phyloP scores from a whole-genome alignment of 805 yeast genomes.

The Lachancea thermotolerans region DNA sequence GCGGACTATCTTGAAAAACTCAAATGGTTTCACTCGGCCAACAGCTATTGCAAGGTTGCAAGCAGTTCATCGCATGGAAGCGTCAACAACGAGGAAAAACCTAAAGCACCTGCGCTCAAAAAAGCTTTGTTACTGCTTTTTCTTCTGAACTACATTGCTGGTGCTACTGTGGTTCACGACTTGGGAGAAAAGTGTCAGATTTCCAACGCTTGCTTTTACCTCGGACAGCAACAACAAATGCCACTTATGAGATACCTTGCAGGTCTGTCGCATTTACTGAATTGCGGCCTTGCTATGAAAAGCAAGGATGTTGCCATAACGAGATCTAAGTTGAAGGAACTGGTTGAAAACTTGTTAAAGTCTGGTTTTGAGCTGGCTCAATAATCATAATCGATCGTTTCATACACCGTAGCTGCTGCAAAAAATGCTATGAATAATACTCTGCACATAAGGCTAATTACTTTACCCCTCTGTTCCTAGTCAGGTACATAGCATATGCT shows the following conservation, averaged over 20 bases:
- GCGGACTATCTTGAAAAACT: slow-evolving; percentile 17
- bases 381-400: not conserved
- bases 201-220: slow-evolving; percentile 25
- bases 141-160: slow-evolving; percentile 27
- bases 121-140: slow-evolving; percentile 23
- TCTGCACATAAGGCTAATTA: no score
- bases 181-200: slow-evolving; percentile 20
- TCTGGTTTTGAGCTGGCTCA: slow-evolving; percentile 4
- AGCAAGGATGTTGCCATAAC: slow-evolving; percentile 25
- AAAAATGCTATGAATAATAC: no score
- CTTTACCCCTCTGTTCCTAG: no score
- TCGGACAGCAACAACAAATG: slow-evolving; percentile 21
- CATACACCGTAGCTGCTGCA: no score
- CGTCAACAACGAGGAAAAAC: not conserved
- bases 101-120: slow-evolving; percentile 16
- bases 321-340: slow-evolving; percentile 20
- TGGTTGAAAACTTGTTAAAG: slow-evolving; percentile 11
- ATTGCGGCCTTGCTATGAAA: slow-evolving; percentile 28
- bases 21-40: slow-evolving; percentile 16
- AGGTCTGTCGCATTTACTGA: slow-evolving; percentile 30
- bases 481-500: no score
- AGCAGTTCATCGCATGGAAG: not conserved
- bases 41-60: slow-evolving; percentile 13
- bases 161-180: slow-evolving; percentile 27
- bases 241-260: slow-evolving; percentile 19